Evolutionary conservation across 805 yeast species (phyloP).

Genomic region (Wickerhamia fluorescens): DNA sequence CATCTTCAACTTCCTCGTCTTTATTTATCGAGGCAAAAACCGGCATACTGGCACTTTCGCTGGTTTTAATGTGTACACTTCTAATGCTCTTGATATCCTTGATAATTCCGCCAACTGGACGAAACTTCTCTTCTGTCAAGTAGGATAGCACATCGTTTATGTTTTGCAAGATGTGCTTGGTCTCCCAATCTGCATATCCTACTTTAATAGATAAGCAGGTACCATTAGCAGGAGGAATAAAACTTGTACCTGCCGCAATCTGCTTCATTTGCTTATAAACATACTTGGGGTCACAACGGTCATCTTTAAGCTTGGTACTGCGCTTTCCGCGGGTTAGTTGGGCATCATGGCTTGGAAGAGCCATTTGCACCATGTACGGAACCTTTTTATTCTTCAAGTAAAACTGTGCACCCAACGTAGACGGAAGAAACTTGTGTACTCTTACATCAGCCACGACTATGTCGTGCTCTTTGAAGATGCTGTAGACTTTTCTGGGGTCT

Average conservation of each 20-base stretch:
- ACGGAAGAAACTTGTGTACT: slow-evolving; percentile 53
- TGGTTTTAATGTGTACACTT: slow-evolving; percentile 55
- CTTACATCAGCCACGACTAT: slow-evolving; percentile 64
- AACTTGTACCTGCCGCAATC: slow-evolving; percentile 55
- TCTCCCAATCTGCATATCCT: slow-evolving; percentile 46
- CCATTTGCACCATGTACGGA: slow-evolving; percentile 65
- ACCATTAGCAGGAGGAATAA: slow-evolving; percentile 54
- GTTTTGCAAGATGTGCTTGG: slow-evolving; percentile 42
- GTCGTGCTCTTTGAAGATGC: slow-evolving; percentile 55
- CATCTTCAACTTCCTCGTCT: slow-evolving; percentile 13
- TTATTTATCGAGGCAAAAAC: slow-evolving; percentile 15
- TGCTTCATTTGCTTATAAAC: slow-evolving; percentile 59
- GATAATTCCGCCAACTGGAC: slow-evolving; percentile 56
- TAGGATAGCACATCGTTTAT: slow-evolving; percentile 44
- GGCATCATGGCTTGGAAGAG: slow-evolving; percentile 28
- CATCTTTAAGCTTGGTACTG: slow-evolving; percentile 43
- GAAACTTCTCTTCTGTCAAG: slow-evolving; percentile 36
- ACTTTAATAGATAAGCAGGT: slow-evolving; percentile 52
- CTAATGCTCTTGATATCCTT: slow-evolving; percentile 38
- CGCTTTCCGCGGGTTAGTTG: slow-evolving; percentile 23
- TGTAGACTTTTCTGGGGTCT: slow-evolving; percentile 39
- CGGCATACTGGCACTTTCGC: slow-evolving; percentile 63
- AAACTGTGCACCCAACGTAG: slow-evolving; percentile 51
- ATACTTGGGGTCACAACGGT: slow-evolving; percentile 58
- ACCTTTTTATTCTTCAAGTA: slow-evolving; percentile 57